phyloP scores from a whole-genome alignment of 2,329 filamentous ascomycete genomes.

The Aplosporella prunicola region DNA sequence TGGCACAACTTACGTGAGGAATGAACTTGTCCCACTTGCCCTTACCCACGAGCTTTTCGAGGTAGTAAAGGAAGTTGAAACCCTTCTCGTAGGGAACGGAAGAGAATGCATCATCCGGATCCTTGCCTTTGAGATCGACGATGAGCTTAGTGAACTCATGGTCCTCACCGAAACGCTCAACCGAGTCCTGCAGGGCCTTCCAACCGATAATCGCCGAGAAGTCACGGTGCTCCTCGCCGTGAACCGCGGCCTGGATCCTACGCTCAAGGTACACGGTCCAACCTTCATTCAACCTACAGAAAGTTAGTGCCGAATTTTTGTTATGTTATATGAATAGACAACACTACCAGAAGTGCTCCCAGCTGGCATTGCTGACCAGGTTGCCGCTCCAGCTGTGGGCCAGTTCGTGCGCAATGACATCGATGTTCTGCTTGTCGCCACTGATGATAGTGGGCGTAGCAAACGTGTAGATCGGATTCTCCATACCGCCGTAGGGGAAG shows the following conservation, averaged over 20 bases:
- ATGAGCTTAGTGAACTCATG: conserved; percentile 92
- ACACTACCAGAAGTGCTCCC: conserved; percentile 59
- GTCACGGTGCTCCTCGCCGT: conserved; percentile 78
- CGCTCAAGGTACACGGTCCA: conserved; percentile 96
- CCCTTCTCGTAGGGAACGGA: conserved; percentile 93
- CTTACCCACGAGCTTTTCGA: conserved; percentile 76
- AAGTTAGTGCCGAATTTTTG: conserved; percentile 23
- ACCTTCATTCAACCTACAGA: conserved; percentile 56
- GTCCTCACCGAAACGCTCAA: conserved; percentile 68
- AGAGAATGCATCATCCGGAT: conserved; percentile 93
- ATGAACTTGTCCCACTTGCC: conserved; percentile 93
- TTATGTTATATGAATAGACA: conserved; percentile 43
- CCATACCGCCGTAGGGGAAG: conserved; percentile 56
- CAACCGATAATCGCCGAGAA: conserved; percentile 95
- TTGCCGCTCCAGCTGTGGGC: conserved; percentile 82
- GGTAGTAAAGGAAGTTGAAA: conserved; percentile 84
- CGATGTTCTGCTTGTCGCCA: conserved; percentile 73
- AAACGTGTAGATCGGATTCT: conserved; percentile 91
- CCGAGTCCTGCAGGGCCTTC: conserved; percentile 75
- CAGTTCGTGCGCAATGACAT: conserved; percentile 86
- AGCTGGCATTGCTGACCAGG: conserved; percentile 65
- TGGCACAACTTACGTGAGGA: conserved; percentile 46
- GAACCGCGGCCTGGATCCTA: conserved; percentile 64
- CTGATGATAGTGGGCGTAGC: conserved; percentile 91
- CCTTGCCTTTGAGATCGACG: conserved; percentile 75